Evolutionary conservation across 306 rosid species (phyloP), one percentile per base, ranked within the genome.

Genomic region (Cotoneaster glaucophyllus): DNA sequence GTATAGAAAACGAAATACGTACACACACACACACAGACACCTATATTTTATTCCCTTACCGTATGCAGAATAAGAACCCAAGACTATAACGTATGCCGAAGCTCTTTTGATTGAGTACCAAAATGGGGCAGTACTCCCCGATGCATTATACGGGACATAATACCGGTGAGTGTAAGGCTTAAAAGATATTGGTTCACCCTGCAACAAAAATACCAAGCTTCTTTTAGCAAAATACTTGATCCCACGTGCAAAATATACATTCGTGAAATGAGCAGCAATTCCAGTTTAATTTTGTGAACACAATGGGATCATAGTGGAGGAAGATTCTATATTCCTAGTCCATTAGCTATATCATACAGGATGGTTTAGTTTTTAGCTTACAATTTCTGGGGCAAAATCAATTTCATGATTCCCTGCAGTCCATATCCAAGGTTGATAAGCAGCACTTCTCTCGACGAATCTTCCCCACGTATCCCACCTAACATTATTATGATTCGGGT

Each of bases 341-440:
- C 61, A 56, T 56, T n/a, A 56, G 15, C 63, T 22, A 22, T 57
- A 9, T 41, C 41, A 7, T 37, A 37, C 41, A 37, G 41, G 41
- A 2, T 2, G 41, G 41, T 37, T 37, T 1, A 37, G 2, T 2
- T 9, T 9, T 41, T 41, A 41, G 41, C 89, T 90, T 76, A 93
- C 98, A 64, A 93, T 78, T 77, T 86, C 84, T 22, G 97, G 94
- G 48, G 41, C 87, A 80, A 82, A 91, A 81, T 88, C 93, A 68
- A 94, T 25, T 82, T 91, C 98, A 80, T 94, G 98, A 80, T 94
- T 94, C 61, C 97, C 98, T 29, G 90, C 86, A 19, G 96, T 91
- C 98, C 97, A 91, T 77, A 94, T 90, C 98, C 98, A 94, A 21
- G 98, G 98, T 81, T 94, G 97, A 91, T 90, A 94, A 71, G 98